phyloP scores from a whole-genome alignment of 106 monocot genomes.

The Apostasia ramifera region DNA sequence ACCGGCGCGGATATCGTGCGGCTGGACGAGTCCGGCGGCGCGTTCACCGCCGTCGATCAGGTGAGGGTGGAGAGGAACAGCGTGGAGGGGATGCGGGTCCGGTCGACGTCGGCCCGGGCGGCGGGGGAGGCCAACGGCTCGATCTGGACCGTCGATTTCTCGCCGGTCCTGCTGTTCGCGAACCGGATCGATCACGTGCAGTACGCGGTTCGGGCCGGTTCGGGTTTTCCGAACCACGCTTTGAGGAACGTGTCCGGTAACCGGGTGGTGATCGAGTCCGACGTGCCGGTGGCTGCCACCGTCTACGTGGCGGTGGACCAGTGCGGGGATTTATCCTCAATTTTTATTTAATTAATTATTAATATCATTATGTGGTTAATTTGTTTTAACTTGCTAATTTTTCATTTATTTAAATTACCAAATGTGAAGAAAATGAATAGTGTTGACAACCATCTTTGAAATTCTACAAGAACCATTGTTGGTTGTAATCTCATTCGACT shows the following conservation, averaged over 20 bases:
- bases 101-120: constrained; percentile 25
- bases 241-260: constrained; percentile 32
- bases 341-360: no score
- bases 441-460: no score
- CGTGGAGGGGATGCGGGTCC: constrained; percentile 20
- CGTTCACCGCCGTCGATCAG: constrained; percentile 24
- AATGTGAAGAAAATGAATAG: no score
- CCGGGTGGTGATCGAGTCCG: constrained; percentile 38
- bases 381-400: no score
- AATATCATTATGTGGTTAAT: no score
- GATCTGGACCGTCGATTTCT: constrained; percentile 35
- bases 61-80: constrained; percentile 35
- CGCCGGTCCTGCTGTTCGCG: constrained; percentile 24
- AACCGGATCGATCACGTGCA: constrained; percentile 37
- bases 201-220: constrained; percentile 24
- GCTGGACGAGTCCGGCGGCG: constrained; percentile 17
- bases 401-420: no score
- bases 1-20: constrained; percentile 10
- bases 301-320: constrained; percentile 46
- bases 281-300: constrained; percentile 23
- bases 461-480: no score
- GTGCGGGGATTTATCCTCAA: neutral
- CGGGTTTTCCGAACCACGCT: constrained; percentile 26
- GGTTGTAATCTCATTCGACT: no score
- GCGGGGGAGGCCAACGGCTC: constrained; percentile 21